Percentiles rank a stretch among this genome's conserved stretches.
These are phyloP conservation scores for Apiospora pterosperma DNA, from an alignment of 2,329 filamentous ascomycete species.

Conservation along the genomic window DNA sequence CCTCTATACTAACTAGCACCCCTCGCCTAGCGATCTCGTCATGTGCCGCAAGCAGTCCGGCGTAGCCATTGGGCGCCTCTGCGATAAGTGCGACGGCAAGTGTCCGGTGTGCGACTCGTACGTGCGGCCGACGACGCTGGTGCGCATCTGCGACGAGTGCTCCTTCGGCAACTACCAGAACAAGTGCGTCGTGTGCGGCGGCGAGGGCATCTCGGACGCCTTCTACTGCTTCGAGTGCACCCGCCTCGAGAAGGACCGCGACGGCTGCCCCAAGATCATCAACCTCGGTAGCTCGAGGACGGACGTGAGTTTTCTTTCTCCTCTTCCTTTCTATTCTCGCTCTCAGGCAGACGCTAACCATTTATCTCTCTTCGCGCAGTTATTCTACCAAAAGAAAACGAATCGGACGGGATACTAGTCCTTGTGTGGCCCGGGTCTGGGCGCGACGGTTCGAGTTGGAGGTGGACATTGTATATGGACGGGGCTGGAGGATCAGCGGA, in stretches of 20 bases:
- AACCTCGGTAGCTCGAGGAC: slow-evolving; percentile 94
- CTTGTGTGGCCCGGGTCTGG: slow-evolving; percentile 46
- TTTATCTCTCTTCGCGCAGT: slow-evolving; percentile 26
- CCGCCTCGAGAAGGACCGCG: slow-evolving; percentile 90
- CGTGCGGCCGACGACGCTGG: slow-evolving; percentile 94
- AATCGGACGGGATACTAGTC: slow-evolving; percentile 59
- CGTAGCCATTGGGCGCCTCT: slow-evolving; percentile 96
- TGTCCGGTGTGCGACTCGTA: slow-evolving; percentile 99
- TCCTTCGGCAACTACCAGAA: slow-evolving; percentile 99
- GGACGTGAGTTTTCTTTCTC: slow-evolving; percentile 61
- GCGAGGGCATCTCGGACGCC: slow-evolving; percentile 95
- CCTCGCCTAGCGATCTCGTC: slow-evolving; percentile 66
- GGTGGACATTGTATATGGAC: neutral
- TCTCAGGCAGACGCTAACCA: slow-evolving; percentile 20
- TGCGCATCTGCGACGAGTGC: slow-evolving; percentile 98
- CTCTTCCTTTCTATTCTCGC: neutral
- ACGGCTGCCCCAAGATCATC: slow-evolving; percentile 99
- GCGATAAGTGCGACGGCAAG: slow-evolving; percentile 99
- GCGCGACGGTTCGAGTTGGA: slow-evolving; percentile 14
- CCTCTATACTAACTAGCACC: slow-evolving; percentile 29
- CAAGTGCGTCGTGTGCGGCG: slow-evolving; percentile 98
- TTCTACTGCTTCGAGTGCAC: slow-evolving; percentile 99
- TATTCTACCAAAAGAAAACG: slow-evolving; percentile 66
- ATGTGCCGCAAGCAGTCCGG: slow-evolving; percentile 99
- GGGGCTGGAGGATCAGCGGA: neutral